These are phyloP conservation scores for Zalaria sp. DNA, from an alignment of 2,329 filamentous ascomycete species.

Conservation along the genomic window DNA sequence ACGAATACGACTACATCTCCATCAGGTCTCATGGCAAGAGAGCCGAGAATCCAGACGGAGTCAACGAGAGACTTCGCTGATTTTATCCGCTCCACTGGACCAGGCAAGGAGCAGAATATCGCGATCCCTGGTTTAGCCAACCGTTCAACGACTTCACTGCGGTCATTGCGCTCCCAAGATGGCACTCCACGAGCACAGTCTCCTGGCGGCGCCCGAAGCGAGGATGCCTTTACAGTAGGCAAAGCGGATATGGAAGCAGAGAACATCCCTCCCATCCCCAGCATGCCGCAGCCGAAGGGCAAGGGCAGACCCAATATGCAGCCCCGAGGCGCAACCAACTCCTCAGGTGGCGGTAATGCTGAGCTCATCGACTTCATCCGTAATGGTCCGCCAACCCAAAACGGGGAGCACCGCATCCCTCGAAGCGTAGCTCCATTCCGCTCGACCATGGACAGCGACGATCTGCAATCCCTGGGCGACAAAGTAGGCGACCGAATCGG, in stretches of 20 bases:
- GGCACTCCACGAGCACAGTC: conserved; percentile 11
- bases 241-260: conserved; percentile 6
- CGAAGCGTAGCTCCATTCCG: conserved; percentile 75
- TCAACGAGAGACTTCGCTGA: conserved; percentile 74
- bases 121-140: conserved; percentile 6
- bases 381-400: conserved; percentile 54
- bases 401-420: conserved; percentile 57
- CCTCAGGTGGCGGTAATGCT: conserved; percentile 55
- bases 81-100: conserved; percentile 77
- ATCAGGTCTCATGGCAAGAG: conserved; percentile 42
- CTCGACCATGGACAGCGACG: conserved; percentile 74
- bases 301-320: conserved; percentile 10
- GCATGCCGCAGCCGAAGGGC: neutral
- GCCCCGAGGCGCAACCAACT: conserved; percentile 44
- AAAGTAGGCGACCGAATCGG: conserved; percentile 26
- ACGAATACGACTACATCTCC: conserved; percentile 17
- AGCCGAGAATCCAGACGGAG: conserved; percentile 56
- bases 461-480: conserved; percentile 35
- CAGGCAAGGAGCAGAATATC: conserved; percentile 23
- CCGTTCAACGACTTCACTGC: conserved; percentile 3
- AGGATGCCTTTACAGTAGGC: conserved; percentile 1
- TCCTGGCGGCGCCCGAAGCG: conserved; percentile 7
- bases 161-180: conserved; percentile 6
- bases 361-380: conserved; percentile 95
- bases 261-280: conserved; percentile 15